phyloP scores from a whole-genome alignment of 2,329 filamentous ascomycete species.

The Alternaria brassicicola region DNA sequence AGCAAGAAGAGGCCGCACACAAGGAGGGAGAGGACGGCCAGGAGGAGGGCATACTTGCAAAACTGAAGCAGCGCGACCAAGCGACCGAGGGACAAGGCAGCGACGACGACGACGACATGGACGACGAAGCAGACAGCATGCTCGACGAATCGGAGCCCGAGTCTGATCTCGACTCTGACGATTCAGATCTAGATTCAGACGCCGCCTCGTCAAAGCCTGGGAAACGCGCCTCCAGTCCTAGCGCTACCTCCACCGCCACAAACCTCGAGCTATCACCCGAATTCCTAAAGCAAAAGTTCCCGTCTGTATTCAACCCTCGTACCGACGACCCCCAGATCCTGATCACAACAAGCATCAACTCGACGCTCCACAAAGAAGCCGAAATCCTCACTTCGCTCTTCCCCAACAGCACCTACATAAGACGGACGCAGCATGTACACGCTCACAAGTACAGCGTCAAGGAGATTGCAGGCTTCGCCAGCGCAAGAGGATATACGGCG shows the following conservation, averaged over 20 bases:
- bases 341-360: conserved; percentile 88
- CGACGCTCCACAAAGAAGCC: conserved; percentile 83
- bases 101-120: conserved; percentile 24
- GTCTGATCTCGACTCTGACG: conserved; percentile 55
- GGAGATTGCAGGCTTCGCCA: conserved; percentile 86
- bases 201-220: conserved; percentile 53
- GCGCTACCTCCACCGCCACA: conserved; percentile 60
- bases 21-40: conserved; percentile 19
- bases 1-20: conserved; percentile 44
- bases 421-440: conserved; percentile 80
- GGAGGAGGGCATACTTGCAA: conserved; percentile 43
- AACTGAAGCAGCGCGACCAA: conserved; percentile 42
- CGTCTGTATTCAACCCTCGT: conserved; percentile 61
- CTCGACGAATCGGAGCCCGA: conserved; percentile 59
- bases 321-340: conserved; percentile 77
- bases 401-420: conserved; percentile 81
- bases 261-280: conserved; percentile 67
- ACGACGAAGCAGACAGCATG: conserved; percentile 69
- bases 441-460: conserved; percentile 89
- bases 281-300: conserved; percentile 65
- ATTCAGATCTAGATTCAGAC: conserved; percentile 53
- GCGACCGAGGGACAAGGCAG: conserved; percentile 6
- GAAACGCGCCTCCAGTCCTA: conserved; percentile 61
- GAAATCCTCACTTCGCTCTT: conserved; percentile 79
- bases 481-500: conserved; percentile 81